Evolutionary conservation across 2,329 filamentous ascomycete species (phyloP).

Genomic region (Dothideomycetes sp.): DNA sequence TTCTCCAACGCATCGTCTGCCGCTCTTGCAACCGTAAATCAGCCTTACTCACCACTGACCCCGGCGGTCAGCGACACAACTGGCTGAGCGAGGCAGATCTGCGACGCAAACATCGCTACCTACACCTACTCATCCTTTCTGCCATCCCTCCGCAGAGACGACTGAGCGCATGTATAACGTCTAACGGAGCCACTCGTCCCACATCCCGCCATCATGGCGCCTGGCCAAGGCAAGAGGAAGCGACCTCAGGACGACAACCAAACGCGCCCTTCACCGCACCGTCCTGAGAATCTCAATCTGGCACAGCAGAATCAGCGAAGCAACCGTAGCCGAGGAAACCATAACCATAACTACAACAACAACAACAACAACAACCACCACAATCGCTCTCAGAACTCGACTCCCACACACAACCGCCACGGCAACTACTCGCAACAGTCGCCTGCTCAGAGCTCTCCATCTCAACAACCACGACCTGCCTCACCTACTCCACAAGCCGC

Average conservation of each 20-base stretch:
- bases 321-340: conserved; percentile 15
- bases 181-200: neutral
- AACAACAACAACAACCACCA: conserved; percentile 13
- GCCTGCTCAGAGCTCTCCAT: conserved; percentile 11
- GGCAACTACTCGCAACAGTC: conserved; percentile 10
- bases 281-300: conserved; percentile 41
- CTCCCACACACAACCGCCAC: conserved; percentile 13
- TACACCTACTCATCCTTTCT: neutral
- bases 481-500: conserved; percentile 10
- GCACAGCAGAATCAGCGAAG: conserved; percentile 42
- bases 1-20: no score
- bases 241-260: conserved; percentile 37
- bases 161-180: neutral
- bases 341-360: conserved; percentile 12
- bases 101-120: neutral
- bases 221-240: conserved; percentile 48
- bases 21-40: no score
- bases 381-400: conserved; percentile 8
- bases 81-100: no score
- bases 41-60: no score
- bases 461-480: conserved; percentile 12
- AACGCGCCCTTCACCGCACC: conserved; percentile 41
- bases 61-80: no score
- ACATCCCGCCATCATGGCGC: conserved; percentile 36
- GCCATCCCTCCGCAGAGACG: no score